Percentiles rank a stretch among this genome's conserved stretches.
Conservation (phyloP, 495 filamentous ascomycete genomes). For the Hyaloscypha hepaticicola region DNA sequence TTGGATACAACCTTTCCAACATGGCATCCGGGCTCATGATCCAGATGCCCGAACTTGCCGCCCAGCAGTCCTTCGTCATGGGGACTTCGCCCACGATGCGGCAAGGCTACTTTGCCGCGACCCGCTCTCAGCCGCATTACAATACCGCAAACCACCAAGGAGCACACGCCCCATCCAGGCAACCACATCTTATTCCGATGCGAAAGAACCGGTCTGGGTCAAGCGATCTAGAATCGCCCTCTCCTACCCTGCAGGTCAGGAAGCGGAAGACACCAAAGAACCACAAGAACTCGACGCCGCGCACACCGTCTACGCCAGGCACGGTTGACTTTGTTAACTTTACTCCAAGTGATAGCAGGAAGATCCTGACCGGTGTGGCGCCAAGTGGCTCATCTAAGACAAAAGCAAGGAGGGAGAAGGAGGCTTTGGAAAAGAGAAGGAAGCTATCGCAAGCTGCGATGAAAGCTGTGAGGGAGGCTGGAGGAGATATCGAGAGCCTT, state of each 20-base stretch:
- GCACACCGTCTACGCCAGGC: constrained; percentile 28
- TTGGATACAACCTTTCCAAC: constrained; percentile 7
- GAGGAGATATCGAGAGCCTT: constrained; percentile 65
- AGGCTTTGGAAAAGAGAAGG: constrained; percentile 75
- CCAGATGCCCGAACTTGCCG: constrained; percentile 22
- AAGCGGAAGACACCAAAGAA: constrained; percentile 20
- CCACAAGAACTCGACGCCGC: constrained; percentile 1
- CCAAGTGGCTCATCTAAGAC: constrained; percentile 91
- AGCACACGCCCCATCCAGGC: constrained; percentile 2
- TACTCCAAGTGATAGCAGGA: constrained; percentile 75
- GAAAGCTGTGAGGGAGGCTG: constrained; percentile 71
- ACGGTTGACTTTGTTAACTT: constrained; percentile 84
- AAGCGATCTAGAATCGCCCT: neutral
- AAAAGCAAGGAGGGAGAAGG: constrained; percentile 84
- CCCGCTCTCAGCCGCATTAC: constrained; percentile 12
- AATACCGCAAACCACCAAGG: constrained; percentile 1
- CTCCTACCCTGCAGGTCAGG: constrained; percentile 13
- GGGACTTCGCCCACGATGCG: constrained; percentile 8
- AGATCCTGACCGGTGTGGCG: constrained; percentile 87
- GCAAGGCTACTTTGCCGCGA: constrained; percentile 14
- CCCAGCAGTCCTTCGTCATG: constrained; percentile 19
- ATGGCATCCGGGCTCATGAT: constrained; percentile 30
- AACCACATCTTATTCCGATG: neutral
- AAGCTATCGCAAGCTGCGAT: constrained; percentile 72
- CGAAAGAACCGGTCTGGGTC: constrained; percentile 1